Evolutionary conservation across 1,284 basidiomycete genomes (phyloP).

Genomic region (Fomitopsis schrenkii): DNA sequence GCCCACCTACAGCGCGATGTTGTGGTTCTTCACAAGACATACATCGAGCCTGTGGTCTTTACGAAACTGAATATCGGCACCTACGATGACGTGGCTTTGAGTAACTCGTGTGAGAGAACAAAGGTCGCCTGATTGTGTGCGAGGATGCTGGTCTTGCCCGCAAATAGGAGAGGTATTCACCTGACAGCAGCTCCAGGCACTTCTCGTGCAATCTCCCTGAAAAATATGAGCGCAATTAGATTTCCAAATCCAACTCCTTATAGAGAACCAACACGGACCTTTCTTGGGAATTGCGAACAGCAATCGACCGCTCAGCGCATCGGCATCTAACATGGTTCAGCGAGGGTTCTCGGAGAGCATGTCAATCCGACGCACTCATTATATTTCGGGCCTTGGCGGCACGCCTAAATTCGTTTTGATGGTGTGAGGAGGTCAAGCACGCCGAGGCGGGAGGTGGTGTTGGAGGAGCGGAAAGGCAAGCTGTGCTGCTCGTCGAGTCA

Average conservation of each 20-base stretch:
- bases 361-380: not conserved
- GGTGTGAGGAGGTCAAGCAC: not conserved
- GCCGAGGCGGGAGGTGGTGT: not conserved
- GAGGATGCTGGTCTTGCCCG: too few species aligned
- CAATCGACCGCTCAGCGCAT: constrained; percentile 64
- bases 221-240: not conserved
- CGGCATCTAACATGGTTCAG: constrained; percentile 26
- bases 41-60: constrained; percentile 89
- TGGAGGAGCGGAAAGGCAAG: too few species aligned
- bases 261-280: constrained; percentile 45
- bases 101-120: not conserved
- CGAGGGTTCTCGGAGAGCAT: not conserved
- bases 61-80: constrained; percentile 96
- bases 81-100: constrained; percentile 35
- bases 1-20: constrained; percentile 78
- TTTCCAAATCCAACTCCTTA: not conserved
- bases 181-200: constrained; percentile 81
- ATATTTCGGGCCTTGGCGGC: not conserved
- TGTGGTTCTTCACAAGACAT: constrained; percentile 88
- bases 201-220: constrained; percentile 90
- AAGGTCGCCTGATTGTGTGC: too few species aligned
- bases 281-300: constrained; percentile 98
- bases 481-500: not conserved
- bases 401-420: not conserved
- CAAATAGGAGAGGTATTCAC: constrained; percentile 34